Conservation (phyloP, 192 early-diverging fungal genomes). For the Lobosporangium transversale region DNA sequence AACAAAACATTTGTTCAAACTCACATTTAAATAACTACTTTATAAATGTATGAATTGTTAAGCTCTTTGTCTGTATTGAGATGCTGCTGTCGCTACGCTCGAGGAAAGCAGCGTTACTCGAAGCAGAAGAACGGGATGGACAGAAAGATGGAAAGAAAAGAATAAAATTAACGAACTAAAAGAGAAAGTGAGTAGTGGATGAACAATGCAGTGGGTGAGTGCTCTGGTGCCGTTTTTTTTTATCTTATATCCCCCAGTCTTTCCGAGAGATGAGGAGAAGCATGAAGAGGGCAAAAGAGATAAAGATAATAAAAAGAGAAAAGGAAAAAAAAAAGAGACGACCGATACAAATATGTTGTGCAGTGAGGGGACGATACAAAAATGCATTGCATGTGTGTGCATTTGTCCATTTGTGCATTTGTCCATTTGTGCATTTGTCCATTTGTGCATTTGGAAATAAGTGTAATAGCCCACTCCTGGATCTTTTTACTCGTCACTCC, state of each 20-base stretch:
- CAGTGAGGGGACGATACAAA: slow-evolving; percentile 16
- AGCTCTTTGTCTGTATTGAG: no score
- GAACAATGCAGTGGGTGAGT: background rate
- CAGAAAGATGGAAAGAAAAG: background rate
- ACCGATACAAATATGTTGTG: slow-evolving; percentile 20
- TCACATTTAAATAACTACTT: no score
- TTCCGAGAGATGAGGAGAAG: no score
- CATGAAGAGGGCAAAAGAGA: no score
- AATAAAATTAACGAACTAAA: slow-evolving; percentile 5
- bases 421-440: slow-evolving; percentile 14
- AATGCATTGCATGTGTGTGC: no score
- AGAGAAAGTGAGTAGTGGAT: background rate
- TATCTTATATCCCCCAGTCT: no score
- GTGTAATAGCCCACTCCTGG: slow-evolving; percentile 28
- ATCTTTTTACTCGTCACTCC: slow-evolving; percentile 23
- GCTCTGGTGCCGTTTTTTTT: background rate
- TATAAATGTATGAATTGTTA: no score
- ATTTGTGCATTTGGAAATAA: slow-evolving; percentile 18
- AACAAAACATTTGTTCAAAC: no score
- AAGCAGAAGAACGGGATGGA: slow-evolving; percentile 8
- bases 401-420: no score
- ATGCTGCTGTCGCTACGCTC: no score
- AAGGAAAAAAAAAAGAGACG: slow-evolving; percentile 3
- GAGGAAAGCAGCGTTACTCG: no score
- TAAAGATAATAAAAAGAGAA: no score